phyloP scores from a whole-genome alignment of 106 monocot genomes.

The Posidonia australis region DNA sequence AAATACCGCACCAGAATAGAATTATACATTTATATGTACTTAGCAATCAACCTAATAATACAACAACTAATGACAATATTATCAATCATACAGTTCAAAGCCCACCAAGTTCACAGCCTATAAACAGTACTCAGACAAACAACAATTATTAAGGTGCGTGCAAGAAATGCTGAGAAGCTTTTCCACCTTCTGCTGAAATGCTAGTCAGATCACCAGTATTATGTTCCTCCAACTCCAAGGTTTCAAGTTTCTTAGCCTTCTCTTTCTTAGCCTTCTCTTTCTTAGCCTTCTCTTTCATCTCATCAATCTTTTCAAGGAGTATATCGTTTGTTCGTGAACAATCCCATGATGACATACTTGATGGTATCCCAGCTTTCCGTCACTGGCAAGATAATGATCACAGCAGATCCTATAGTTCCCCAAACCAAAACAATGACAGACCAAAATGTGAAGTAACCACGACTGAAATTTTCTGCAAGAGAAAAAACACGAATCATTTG shows the following conservation, averaged over 20 bases:
- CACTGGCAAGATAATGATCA: slow-evolving; percentile 78
- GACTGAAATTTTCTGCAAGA: slow-evolving; percentile 63
- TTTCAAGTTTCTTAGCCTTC: slow-evolving; percentile 54
- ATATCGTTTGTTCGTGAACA: slow-evolving; percentile 81
- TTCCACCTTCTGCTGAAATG: not conserved
- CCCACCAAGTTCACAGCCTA: too few relatives aligned
- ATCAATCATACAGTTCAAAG: too few relatives aligned
- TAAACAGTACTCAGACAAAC: too few relatives aligned
- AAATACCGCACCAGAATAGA: too few relatives aligned
- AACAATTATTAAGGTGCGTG: too few relatives aligned
- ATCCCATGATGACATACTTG: slow-evolving; percentile 35
- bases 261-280: slow-evolving; percentile 48
- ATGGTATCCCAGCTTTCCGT: slow-evolving; percentile 84
- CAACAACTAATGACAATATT: too few relatives aligned
- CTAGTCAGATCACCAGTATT: not conserved
- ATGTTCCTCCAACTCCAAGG: slow-evolving; percentile 13
- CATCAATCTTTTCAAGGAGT: slow-evolving; percentile 56
- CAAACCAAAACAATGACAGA: slow-evolving; percentile 61
- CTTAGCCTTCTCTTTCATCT: slow-evolving; percentile 66
- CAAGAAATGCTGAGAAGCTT: too few relatives aligned
- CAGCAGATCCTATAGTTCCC: slow-evolving; percentile 71
- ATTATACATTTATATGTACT: too few relatives aligned
- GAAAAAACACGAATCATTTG: too few relatives aligned
- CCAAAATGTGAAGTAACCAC: slow-evolving; percentile 96
- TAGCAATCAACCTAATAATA: too few relatives aligned